Conservation (phyloP, 2,329 filamentous ascomycete genomes). For the Colletotrichum tabaci region DNA sequence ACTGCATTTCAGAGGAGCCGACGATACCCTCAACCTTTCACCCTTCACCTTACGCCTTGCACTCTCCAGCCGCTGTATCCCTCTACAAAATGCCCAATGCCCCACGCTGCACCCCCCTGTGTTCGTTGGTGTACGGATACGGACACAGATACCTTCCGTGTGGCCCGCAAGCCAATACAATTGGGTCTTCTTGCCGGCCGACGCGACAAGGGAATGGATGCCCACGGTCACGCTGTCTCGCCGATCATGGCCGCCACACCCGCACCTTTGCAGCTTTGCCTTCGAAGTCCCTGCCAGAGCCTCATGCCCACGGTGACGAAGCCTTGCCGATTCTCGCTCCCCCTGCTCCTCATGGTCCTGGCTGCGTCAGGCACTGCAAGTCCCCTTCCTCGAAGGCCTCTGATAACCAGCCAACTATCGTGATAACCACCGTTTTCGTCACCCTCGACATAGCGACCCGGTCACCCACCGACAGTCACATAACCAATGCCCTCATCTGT, state of each 20-base stretch:
- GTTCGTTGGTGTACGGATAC: no score
- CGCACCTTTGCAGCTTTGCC: not conserved
- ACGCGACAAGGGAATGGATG: conserved; percentile 12
- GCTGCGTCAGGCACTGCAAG: not conserved
- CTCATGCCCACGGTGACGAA: conserved; percentile 28
- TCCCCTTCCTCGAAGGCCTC: no score
- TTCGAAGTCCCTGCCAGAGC: conserved; percentile 15
- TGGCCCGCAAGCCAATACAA: conserved; percentile 1
- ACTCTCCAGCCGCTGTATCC: not conserved
- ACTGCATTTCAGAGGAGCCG: conserved; percentile 20
- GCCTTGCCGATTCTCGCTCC: conserved; percentile 5
- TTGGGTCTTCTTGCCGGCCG: conserved; percentile 21
- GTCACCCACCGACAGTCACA: no score
- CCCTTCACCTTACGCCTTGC: not conserved
- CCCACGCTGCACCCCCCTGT: not conserved
- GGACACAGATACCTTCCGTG: no score
- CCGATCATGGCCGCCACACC: not conserved
- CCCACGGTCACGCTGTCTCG: not conserved
- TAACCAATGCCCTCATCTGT: no score
- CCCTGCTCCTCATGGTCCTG: conserved; percentile 2
- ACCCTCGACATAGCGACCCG: no score
- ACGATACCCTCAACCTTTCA: conserved; percentile 36
- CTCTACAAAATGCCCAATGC: conserved; percentile 16
- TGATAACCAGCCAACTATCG: no score
- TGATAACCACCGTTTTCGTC: no score